Base-by-base conservation (phyloP, 2,329 filamentous ascomycete species). In the Fusarium pilosicola region DNA sequence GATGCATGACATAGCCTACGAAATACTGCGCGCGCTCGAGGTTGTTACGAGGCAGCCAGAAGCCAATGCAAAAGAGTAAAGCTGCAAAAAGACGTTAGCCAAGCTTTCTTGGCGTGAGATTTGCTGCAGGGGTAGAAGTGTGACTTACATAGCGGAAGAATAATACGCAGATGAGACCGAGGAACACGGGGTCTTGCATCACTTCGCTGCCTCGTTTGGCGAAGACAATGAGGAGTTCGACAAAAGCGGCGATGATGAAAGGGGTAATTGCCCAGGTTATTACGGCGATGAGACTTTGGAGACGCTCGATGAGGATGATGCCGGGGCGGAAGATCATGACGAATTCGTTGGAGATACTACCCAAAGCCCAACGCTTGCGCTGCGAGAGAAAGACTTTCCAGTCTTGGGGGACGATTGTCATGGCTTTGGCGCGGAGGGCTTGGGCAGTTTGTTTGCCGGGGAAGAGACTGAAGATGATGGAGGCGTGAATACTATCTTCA, bases 401-500 rank as follows among this genome's bases (percentile, higher is more conserved):
- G 42, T 76, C 80, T 61, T 84, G 83, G 0, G 85, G 85, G 1
- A 86, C 85, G 32, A 85, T 84, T 3, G 85, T 87, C 70, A 81
- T 86, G 17, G 85, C 85, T 59, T 84, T 83, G 36, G 86, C 85
- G 1, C 81, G 80, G 5, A 87, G 80, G 1, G 85, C 85, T 74
- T 87, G 86, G 0, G 84, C 82, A 0, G 85, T 87, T 54, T 83
- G 81, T 36, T 82, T 83, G 28, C 82, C 74, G 0, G 85, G 85
- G 67, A 82, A 85, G 17, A 84, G 79, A 65, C 84, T 85, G 60
- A 87, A 84, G 72, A 87, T 85, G 70, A 86, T 83, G 68, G 83
- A 85, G 4, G 85, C 85, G 61, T 87, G 85, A 68, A 87, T 87
- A 51, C 84, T 83, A 58, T 87, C 86, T 65, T 87, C 86, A 7